A percentile compares a stretch with the other conserved stretches of the same genome.
Conservation (phyloP, 2,329 filamentous ascomycete species). For the Tolypocladium capitatum region DNA sequence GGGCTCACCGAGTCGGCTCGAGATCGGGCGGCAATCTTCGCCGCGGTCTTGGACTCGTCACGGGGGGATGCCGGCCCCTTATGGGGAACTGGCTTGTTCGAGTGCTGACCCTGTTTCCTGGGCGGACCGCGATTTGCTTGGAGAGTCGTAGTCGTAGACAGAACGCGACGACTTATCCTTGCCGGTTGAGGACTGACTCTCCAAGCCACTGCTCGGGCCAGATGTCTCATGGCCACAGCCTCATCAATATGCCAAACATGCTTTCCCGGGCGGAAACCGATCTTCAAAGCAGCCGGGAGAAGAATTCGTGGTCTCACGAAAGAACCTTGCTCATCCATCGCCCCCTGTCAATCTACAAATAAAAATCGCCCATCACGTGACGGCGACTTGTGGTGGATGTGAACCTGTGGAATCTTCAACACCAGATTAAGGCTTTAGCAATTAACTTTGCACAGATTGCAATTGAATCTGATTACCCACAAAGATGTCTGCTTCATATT, state of each 20-base stretch:
- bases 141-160: conserved; percentile 16
- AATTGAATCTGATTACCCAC: too few relatives aligned
- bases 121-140: conserved; percentile 1
- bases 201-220: conserved; percentile 13
- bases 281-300: neutral
- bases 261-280: neutral
- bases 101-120: neutral
- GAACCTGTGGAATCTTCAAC: neutral
- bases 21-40: conserved; percentile 5
- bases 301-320: too few relatives aligned
- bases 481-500: too few relatives aligned
- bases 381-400: neutral
- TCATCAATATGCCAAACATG: neutral
- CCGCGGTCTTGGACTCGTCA: neutral
- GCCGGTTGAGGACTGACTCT: conserved; percentile 9
- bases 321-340: too few relatives aligned
- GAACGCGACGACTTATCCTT: conserved; percentile 7
- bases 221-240: conserved; percentile 15
- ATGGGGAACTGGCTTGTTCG: neutral
- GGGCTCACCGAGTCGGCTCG: conserved; percentile 14
- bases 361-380: neutral
- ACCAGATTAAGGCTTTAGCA: neutral
- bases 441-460: too few relatives aligned
- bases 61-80: neutral
- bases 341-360: too few relatives aligned